Base-by-base conservation (phyloP, 768 basidiomycete species). In the Lactifluus pinguis region DNA sequence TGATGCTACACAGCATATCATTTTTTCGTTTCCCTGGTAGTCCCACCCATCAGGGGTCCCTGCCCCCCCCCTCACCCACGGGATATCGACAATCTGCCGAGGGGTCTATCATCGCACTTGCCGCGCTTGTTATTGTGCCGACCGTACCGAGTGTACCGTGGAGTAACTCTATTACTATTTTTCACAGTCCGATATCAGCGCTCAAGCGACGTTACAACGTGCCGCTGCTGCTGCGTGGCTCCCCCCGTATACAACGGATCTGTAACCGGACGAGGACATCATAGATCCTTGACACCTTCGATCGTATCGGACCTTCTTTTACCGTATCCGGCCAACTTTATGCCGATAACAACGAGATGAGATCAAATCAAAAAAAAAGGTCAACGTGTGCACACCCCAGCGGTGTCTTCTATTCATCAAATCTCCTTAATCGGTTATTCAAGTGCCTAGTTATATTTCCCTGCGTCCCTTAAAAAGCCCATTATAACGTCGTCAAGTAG, bases 221-320 rank as follows among this genome's bases (percentile, higher is more conserved):
- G 25, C 25, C 25, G 25, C 25, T 25, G 25, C 25, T 38, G 34
- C 34, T 32, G 36, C 52, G 34, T 52, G 58, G 42, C 45, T 25
- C 25, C 25, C 25, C 57, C 50, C 58, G 58, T 41, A 14, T 53
- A 14, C 11, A 9, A 53, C 58, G 58, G 58, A 59, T 59, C 58
- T 25, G 21, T 25, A 10, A 49, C 55, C 55, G 47, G 36, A 29
- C 36, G 3, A 34, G 8, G 8, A 38, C 10, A 25, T 25, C 25
- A 25, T 25, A 25, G 25, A 25, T 38, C 13, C 10, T 29, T 29
- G 19, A 38, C 47, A 38, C 21, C n/a, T 55, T 59, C 44, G 51
- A 48, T 59, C 51, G 15, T 4, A 6, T 53, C 51, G 58, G 51
- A 30, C 2, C 51, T 58, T 44, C 45, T 34, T 34, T 4, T 34